Evolutionary conservation across 2,329 filamentous ascomycete genomes (phyloP), one percentile per base, ranked within the genome.

Genomic region (Didymella glomerata): DNA sequence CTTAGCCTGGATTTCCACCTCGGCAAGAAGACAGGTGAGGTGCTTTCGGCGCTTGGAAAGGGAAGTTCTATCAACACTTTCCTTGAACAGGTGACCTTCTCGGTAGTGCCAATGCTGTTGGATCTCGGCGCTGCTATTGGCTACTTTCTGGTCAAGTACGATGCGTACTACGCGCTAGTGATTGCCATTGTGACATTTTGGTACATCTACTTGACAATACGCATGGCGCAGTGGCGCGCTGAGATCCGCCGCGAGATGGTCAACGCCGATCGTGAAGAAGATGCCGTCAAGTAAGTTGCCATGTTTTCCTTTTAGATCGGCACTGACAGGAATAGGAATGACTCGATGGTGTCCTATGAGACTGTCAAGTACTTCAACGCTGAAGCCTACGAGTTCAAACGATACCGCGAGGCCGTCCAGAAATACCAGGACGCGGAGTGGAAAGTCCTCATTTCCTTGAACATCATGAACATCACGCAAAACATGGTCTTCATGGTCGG

Each of bases 301-400:
- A 16, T 6, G 13, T 16, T 5, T 18, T 14, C 7, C 24, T 11
- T 25, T 7, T 8, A 9, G 7, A 10, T 30, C 25, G 27, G 22
- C 10, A 49, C 73, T 78, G 64, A 78, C 64, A 25, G 32, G 2
- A 41, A 13, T 62, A 86, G 83, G 79, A 98, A 97, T 74, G 95
- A 99, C 77, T 98, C 95, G 0, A 95, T 99, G 82, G 93, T 95
- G 62, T 96, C 93, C n/a, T 99, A 98, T 76, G 95, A 99, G 80
- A 88, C 86, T 1, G 86, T 88, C 44, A 87, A 88, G 64, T 86
- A 88, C 69, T 88, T 88, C 76, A 87, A 86, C 63, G 86, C 86
- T 18, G 84, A 88, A 61, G 76, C 77, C 1, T 83, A 85, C 60
- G 86, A 88, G 67, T 86, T 86, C 41, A 79, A 82, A 50, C 79